A percentile compares a stretch with the other conserved stretches of the same genome.
Evolutionary conservation across 2,329 filamentous ascomycete species (phyloP).

Genomic region (Knufia petricola): DNA sequence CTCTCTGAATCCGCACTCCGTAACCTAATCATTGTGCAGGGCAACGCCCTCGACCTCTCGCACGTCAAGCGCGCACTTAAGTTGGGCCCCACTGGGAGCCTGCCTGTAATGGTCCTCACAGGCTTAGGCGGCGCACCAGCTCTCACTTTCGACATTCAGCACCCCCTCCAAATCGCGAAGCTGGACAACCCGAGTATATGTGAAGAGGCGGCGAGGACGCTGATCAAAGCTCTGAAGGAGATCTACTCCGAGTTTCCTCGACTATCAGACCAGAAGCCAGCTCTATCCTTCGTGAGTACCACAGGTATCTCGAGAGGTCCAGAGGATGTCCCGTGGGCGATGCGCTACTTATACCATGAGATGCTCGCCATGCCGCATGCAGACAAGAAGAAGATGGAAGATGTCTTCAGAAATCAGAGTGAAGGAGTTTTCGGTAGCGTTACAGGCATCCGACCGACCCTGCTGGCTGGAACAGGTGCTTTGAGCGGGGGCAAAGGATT

Average conservation of each 20-base stretch:
- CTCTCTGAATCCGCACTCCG: constrained; percentile 29
- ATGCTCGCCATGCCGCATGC: constrained; percentile 25
- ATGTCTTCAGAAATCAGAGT: constrained; percentile 26
- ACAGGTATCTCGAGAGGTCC: constrained; percentile 25
- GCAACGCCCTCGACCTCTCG: constrained; percentile 36
- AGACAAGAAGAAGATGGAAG: constrained; percentile 33
- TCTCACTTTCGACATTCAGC: constrained; percentile 21
- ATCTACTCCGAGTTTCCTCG: constrained; percentile 16
- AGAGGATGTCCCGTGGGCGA: constrained; percentile 24
- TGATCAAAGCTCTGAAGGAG: constrained; percentile 23
- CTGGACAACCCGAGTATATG: constrained; percentile 30
- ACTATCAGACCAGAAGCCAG: constrained; percentile 14
- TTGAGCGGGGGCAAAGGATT: constrained; percentile 19
- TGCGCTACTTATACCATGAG: constrained; percentile 29
- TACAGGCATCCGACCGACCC: constrained; percentile 28
- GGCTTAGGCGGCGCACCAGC: constrained; percentile 35
- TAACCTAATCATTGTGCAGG: constrained; percentile 40
- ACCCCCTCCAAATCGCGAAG: constrained; percentile 22
- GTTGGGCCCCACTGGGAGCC: constrained; percentile 8
- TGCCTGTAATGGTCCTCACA: constrained; percentile 36
- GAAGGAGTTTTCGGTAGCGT: constrained; percentile 22
- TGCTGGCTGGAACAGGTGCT: constrained; percentile 23
- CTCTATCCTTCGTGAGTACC: constrained; percentile 27
- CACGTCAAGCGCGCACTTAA: constrained; percentile 31
- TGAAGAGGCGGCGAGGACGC: constrained; percentile 24